Conservation (phyloP, 768 basidiomycete species). For the Russula sp. region DNA sequence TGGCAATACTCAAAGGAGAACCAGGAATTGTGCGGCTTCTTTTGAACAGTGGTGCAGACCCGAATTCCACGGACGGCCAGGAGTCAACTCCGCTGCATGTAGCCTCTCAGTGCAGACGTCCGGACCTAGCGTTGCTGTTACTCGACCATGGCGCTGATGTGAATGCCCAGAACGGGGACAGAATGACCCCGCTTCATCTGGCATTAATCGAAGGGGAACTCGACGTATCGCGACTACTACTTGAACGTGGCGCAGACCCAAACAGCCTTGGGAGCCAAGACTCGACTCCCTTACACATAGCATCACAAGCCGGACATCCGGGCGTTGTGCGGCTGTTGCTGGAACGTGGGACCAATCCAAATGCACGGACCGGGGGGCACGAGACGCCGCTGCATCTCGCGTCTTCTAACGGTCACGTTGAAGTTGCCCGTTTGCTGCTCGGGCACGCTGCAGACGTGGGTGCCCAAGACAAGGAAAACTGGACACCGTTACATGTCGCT, state of each 20-base stretch:
- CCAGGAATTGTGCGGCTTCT: neutral
- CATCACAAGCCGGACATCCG: neutral
- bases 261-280: neutral
- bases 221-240: neutral
- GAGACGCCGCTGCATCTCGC: slow-evolving; percentile 1
- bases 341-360: neutral
- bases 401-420: neutral
- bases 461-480: neutral
- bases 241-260: neutral
- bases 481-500: neutral
- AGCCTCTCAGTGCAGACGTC: neutral
- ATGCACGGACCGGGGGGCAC: neutral
- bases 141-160: neutral
- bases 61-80: neutral
- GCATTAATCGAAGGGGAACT: neutral
- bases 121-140: neutral
- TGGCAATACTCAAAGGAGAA: neutral
- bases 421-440: neutral
- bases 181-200: neutral
- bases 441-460: neutral
- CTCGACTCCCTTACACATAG: neutral
- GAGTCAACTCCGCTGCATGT: neutral
- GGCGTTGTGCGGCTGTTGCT: neutral
- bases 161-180: neutral
- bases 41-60: neutral